phyloP scores from a whole-genome alignment of 2,329 filamentous ascomycete species.

The Venturia carpophila region DNA sequence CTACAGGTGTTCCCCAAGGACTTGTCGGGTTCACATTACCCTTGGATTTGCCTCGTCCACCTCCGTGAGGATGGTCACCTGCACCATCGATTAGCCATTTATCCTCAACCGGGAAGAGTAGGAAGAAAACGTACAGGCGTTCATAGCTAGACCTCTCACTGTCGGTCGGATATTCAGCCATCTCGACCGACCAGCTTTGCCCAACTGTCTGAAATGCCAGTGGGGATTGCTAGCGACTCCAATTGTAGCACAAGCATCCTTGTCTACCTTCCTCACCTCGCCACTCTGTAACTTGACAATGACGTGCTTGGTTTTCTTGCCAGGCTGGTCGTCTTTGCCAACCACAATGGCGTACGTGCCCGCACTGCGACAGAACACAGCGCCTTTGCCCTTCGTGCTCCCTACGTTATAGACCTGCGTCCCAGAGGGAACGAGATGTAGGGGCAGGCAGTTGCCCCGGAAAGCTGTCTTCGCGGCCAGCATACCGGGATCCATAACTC shows the following conservation, averaged over 20 bases:
- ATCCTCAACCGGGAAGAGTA: slow-evolving; percentile 13
- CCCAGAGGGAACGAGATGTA: slow-evolving; percentile 95
- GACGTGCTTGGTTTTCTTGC: slow-evolving; percentile 62
- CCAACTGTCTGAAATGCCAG: slow-evolving; percentile 81
- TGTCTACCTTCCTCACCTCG: slow-evolving; percentile 81
- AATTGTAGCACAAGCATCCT: slow-evolving; percentile 89
- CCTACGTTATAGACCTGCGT: slow-evolving; percentile 88
- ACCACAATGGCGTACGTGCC: slow-evolving; percentile 86
- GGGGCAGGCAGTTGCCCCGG: slow-evolving; percentile 86
- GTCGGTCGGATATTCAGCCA: slow-evolving; percentile 94
- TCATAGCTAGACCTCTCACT: slow-evolving; percentile 97
- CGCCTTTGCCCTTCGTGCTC: slow-evolving; percentile 60
- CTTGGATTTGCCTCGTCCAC: slow-evolving; percentile 99
- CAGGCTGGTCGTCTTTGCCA: slow-evolving; percentile 72
- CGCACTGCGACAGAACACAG: slow-evolving; percentile 89
- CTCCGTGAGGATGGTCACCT: slow-evolving; percentile 88
- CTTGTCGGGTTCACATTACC: slow-evolving; percentile 91
- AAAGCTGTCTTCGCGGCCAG: slow-evolving; percentile 89
- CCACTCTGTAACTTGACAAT: slow-evolving; percentile 85
- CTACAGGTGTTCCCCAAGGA: slow-evolving; percentile 91
- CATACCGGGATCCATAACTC: slow-evolving; percentile 87
- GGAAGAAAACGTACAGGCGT: slow-evolving; percentile 59
- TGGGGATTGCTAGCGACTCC: slow-evolving; percentile 90
- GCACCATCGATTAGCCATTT: slow-evolving; percentile 19
- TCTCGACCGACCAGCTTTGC: slow-evolving; percentile 87